These are phyloP conservation scores for Cenchrus fungigraminus DNA, from an alignment of 176 grass and related monocot species.

Conservation along the genomic window DNA sequence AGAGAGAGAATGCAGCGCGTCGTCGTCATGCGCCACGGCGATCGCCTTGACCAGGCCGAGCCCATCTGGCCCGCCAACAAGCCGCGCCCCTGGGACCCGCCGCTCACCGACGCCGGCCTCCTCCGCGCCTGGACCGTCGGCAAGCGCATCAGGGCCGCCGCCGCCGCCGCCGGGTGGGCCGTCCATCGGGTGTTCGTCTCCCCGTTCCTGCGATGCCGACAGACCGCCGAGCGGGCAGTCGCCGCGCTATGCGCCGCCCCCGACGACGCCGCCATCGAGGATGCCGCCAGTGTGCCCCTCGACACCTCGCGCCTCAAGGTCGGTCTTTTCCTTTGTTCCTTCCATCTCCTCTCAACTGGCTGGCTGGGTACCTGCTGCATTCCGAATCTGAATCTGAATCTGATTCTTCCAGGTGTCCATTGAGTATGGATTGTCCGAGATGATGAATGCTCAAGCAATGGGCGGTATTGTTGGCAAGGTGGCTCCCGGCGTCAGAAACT, in stretches of 20 bases:
- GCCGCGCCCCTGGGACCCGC: conserved; percentile 77
- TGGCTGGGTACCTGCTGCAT: neutral
- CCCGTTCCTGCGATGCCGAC: conserved; percentile 75
- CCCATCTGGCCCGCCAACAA: conserved; percentile 51
- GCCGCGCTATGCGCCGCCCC: conserved; percentile 63
- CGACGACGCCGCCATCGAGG: conserved; percentile 45
- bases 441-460: conserved; percentile 72
- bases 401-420: conserved; percentile 66
- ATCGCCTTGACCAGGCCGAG: conserved; percentile 77
- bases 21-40: conserved; percentile 85
- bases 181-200: conserved; percentile 77
- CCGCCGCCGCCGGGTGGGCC: conserved; percentile 39
- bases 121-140: conserved; percentile 65
- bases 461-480: conserved; percentile 34
- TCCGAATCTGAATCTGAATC: neutral
- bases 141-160: conserved; percentile 52
- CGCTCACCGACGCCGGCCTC: conserved; percentile 58
- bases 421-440: conserved; percentile 78
- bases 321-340: too few species aligned
- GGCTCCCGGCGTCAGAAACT: conserved; percentile 43
- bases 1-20: conserved; percentile 42
- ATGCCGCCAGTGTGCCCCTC: conserved; percentile 48
- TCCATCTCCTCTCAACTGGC: too few species aligned
- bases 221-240: conserved; percentile 67
- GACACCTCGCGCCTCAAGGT: conserved; percentile 70